Conservation (phyloP, 2,329 filamentous ascomycete genomes). For the Ilyonectria sp. region DNA sequence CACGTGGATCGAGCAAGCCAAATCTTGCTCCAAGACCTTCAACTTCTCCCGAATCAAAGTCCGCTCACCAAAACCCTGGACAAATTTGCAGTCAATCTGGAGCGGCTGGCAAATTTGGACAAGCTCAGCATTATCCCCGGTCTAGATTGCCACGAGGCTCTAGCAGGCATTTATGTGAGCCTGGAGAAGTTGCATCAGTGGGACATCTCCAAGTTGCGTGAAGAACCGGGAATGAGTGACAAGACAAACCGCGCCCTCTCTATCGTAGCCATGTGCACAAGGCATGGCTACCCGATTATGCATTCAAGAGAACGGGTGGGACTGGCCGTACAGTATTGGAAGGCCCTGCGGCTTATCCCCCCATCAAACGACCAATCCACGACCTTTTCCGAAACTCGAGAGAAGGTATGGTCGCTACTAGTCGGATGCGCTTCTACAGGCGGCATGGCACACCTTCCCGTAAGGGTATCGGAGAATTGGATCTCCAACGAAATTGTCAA, state of each 20-base stretch:
- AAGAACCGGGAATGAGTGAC: conserved; percentile 61
- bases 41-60: conserved; percentile 71
- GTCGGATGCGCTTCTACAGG: conserved; percentile 74
- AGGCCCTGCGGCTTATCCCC: conserved; percentile 68
- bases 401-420: conserved; percentile 76
- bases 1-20: conserved; percentile 74
- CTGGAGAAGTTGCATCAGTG: conserved; percentile 79
- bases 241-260: conserved; percentile 66
- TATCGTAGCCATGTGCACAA: conserved; percentile 76
- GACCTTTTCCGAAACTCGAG: conserved; percentile 56
- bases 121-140: conserved; percentile 78
- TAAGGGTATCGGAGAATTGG: conserved; percentile 83
- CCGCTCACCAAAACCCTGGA: conserved; percentile 80
- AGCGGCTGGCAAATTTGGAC: conserved; percentile 78
- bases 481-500: conserved; percentile 78
- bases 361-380: conserved; percentile 55
- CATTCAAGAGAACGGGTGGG: conserved; percentile 78
- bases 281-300: conserved; percentile 80
- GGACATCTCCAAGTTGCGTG: conserved; percentile 73
- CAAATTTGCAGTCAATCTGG: conserved; percentile 79
- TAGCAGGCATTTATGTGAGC: conserved; percentile 81
- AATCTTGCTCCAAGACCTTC: conserved; percentile 77
- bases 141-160: conserved; percentile 83
- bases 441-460: conserved; percentile 66
- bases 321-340: conserved; percentile 84